These are phyloP conservation scores for Alectoria sarmentosa DNA, from an alignment of 495 filamentous ascomycete species.

Conservation along the genomic window DNA sequence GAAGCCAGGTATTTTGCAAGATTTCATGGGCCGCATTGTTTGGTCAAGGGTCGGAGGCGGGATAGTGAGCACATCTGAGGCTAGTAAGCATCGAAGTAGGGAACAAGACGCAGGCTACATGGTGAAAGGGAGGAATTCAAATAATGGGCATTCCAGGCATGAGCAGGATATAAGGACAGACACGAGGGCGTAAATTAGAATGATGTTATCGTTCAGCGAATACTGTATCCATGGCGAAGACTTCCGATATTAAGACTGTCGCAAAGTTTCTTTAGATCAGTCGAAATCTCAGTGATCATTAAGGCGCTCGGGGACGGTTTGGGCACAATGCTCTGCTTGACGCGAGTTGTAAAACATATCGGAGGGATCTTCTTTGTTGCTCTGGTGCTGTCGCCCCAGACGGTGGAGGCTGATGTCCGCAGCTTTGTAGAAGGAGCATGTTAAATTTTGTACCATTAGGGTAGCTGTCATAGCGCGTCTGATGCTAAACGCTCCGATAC, in stretches of 20 bases:
- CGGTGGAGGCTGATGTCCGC: not conserved
- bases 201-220: not conserved
- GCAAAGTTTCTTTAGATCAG: not conserved
- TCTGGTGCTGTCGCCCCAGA: not conserved
- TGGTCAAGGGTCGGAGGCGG: not conserved
- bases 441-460: not conserved
- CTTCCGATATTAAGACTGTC: not conserved
- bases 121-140: not conserved
- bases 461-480: not conserved
- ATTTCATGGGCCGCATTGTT: too few species aligned
- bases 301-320: too few species aligned
- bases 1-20: too few species aligned
- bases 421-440: not conserved
- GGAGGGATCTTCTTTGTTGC: not conserved
- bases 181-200: not conserved
- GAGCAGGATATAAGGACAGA: not conserved
- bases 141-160: not conserved
- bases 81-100: not conserved
- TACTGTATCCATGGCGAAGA: not conserved
- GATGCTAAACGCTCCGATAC: not conserved
- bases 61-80: not conserved
- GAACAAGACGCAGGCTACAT: not conserved
- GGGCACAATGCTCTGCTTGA: too few species aligned
- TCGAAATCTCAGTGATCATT: not conserved
- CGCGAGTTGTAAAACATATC: not conserved